These are phyloP conservation scores for Ceratocystiopsis brevicomis DNA, from an alignment of 2,329 filamentous ascomycete genomes.

Conservation along the genomic window DNA sequence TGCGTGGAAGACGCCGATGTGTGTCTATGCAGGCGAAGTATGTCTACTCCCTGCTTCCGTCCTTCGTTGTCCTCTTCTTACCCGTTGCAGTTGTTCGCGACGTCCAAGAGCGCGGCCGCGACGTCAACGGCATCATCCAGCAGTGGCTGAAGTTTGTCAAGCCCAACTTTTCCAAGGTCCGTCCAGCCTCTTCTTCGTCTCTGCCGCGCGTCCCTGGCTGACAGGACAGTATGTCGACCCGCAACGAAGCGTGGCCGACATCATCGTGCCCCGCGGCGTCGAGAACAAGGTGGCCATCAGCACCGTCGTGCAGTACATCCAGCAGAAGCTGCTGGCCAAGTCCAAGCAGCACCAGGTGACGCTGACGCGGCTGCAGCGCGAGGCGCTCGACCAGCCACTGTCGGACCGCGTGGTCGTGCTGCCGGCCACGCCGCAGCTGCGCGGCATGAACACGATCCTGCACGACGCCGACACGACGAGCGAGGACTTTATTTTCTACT, in stretches of 20 bases:
- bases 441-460: conserved; percentile 78
- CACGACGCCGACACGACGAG: conserved; percentile 59
- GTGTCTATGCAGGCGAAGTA: conserved; percentile 74
- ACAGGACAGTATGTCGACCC: conserved; percentile 57
- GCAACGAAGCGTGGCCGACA: conserved; percentile 77
- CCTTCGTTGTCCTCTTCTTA: conserved; percentile 2
- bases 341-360: conserved; percentile 66
- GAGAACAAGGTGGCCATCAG: conserved; percentile 89
- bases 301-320: conserved; percentile 89
- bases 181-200: neutral
- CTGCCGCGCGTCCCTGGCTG: neutral
- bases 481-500: conserved; percentile 96
- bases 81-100: conserved; percentile 55
- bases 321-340: conserved; percentile 71
- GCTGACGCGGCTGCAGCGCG: conserved; percentile 54
- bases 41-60: conserved; percentile 14
- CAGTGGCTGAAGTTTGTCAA: conserved; percentile 97
- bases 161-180: conserved; percentile 72
- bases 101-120: conserved; percentile 71
- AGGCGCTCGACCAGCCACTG: conserved; percentile 51
- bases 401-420: conserved; percentile 59
- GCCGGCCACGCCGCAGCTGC: conserved; percentile 59
- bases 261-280: conserved; percentile 87
- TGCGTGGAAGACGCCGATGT: conserved; percentile 92
- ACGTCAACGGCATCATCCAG: conserved; percentile 90